Base-by-base conservation (phyloP, 441 rosid species). In the Brassica balearica region DNA sequence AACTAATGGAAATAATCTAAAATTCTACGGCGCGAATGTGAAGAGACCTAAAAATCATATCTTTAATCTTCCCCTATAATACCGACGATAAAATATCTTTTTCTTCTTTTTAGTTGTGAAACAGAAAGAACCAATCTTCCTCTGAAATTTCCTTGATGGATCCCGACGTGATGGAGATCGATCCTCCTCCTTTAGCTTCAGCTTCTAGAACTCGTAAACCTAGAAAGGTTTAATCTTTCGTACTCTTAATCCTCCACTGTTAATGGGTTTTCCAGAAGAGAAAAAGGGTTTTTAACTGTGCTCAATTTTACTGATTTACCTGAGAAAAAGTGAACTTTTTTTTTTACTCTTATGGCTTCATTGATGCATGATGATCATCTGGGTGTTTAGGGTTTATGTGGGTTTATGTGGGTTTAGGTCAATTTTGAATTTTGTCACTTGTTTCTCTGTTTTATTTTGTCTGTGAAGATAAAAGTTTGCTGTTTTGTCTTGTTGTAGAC, bases 211-310 rank as follows among this genome's bases (percentile, higher is more conserved):
- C 71, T 74, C 73, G 81, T 10, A 88, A 84, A 81, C 81, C 75
- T 15, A 92, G 86, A 78, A 85, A 89, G 97, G 98, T 94, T 68
- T 8, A 14, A 63, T 63, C 60, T 29, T 61, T 77, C 2, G 8
- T 1, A 0, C 17, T 7, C 17, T 55, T 38, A 0, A 56, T 51
- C 3, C 11, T 43, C 9, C 0, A 25, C 6, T 19, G 8, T 69
- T 12, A 2, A 8, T 0, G 22, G 17, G 3, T 22, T 0, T 8
- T 11, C 14, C 14, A 3, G 2, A 43, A 43, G 53, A 43, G 14
- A 12, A 46, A 1, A 2, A 17, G n/a, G 68, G 5, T 29, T 46
- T 19, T n/a, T 62, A 0, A 15, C 60, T 61, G 15, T 32, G 51
- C 41, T 3, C 20, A 25, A 74, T 73, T 64, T 68, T 17, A 51